Conservation (phyloP, 2,329 filamentous ascomycete genomes). For the Neopestalotiopsis rosae region DNA sequence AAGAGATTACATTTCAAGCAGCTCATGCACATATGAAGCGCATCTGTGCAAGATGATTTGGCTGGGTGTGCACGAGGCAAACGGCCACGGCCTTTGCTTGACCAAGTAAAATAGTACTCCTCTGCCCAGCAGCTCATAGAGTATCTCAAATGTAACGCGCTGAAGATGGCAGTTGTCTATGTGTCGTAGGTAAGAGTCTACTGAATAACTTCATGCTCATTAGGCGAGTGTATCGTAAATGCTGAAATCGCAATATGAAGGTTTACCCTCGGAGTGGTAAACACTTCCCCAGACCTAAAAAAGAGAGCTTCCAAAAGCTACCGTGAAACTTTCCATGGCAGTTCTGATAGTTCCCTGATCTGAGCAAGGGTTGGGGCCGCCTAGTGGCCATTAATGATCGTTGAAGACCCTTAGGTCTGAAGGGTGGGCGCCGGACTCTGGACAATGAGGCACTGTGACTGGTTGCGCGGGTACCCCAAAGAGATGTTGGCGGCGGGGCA, state of each 20-base stretch:
- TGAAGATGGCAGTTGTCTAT: too few species aligned
- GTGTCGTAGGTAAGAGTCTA: too few species aligned
- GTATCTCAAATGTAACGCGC: too few species aligned
- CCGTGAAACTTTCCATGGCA: neutral
- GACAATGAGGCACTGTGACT: slow-evolving; percentile 1
- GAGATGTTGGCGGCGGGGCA: neutral
- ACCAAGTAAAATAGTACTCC: too few species aligned
- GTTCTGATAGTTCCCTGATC: neutral
- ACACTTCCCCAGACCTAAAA: neutral
- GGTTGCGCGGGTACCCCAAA: neutral
- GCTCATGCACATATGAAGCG: neutral
- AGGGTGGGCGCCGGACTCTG: neutral
- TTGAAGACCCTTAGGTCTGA: slow-evolving; percentile 2
- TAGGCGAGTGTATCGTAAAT: too few species aligned
- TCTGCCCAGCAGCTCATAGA: too few species aligned
- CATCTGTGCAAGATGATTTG: neutral
- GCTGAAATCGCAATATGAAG: too few species aligned
- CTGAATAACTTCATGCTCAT: too few species aligned
- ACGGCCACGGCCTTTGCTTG: too few species aligned
- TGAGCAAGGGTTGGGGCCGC: slow-evolving; percentile 12
- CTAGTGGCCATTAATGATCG: neutral
- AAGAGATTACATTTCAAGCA: slow-evolving; percentile 39
- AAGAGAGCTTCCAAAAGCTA: neutral
- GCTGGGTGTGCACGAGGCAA: too few species aligned
- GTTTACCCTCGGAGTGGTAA: neutral